Base-by-base conservation (phyloP, 805 yeast species). In the Teunomyces barrocoloradensis region DNA sequence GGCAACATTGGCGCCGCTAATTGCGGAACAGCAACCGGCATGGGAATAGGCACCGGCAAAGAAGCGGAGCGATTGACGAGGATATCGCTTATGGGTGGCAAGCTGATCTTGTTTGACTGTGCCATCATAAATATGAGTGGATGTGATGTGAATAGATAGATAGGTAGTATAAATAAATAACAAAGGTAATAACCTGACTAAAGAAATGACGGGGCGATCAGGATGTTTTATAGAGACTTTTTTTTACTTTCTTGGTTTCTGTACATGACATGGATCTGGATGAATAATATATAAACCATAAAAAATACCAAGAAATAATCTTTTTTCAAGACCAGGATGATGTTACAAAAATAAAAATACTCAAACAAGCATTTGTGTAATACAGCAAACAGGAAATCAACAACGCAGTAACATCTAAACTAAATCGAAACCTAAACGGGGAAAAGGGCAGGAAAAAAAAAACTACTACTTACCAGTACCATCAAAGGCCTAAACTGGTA, bases 61-160 rank as follows among this genome's bases (percentile, higher is more conserved):
- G 45, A 47, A 13, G 45, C 32, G n/a, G 40, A 12, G 44, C 44
- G 44, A 47, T 32, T 48, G 23, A 49, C 47, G 39, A 72, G 60
- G 21, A 72, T 68, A 56, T 72, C 74, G n/a, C 71, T 66, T 30
- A 72, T 71, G 3, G 76, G 74, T 9, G 76, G 77, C 54, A 72
- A 65, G 21, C 68, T 63, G 11, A 72, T 59, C 45, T 63, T 63
- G 47, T 56, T 53, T 21, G 40, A 27, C 44, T 44, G 45, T 12
- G 44, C 15, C 43, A 41, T 48, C 4, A 6, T 35, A 15, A 12
- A 18, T 18, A 18, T 18, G 20, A 4, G 20, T 15, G 20, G n/a
- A 20, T 12, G 7, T 15, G 10, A 30, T 30, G 6, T 32, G 34
- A 13, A 7, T 32, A 25, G 27, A 25, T 27, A 29, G 21, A 6